Evolutionary conservation across 306 rosid species (phyloP), one percentile per base, ranked within the genome.

Genomic region (Pyrus betulifolia): DNA sequence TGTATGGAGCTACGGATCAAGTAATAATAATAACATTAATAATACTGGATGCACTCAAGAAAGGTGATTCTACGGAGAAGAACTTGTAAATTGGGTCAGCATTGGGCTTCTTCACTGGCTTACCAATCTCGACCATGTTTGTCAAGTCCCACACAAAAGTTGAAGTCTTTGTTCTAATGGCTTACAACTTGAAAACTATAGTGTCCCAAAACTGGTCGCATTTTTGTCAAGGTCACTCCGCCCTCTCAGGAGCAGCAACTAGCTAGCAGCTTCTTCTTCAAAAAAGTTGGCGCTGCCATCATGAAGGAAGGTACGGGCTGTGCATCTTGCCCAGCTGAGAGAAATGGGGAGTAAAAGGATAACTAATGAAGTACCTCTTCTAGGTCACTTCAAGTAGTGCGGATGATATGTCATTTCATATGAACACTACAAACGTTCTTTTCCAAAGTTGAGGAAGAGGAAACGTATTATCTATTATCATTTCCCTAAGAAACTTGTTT

Each of bases 51-150:
- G n/a, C 70, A 67, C 33, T 13, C 6, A 6, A 6, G n/a, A 11
- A 21, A 28, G 78, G 78, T 30, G 13, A 28, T 7, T 72, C 33
- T 57, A 11, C 40, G 76, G 76, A 57, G 76, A 72, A 35, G 76
- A 72, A 22, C 76, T 72, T 35, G 22, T 72, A 11, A 55, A 8
- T 0, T 86, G 90, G 86, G 86, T 74, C 82, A 57, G 72, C 71
- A 68, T 82, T 80, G 27, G 76, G 69, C 66, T 62, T 72, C 51
- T 35, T 82, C 61, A 74, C 84, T 9, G 75, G 69, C 75, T 84
- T 82, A 70, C 87, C 87, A 23, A 74, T 64, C 52, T 82, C 90
- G 35, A 79, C 90, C 3, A 79, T 78, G 76, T 82, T 82, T 4
- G 85, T 80, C 15, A 25, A 45, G 59, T 14, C 73, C 27, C 51